Base-by-base conservation (phyloP, 176 grass and related monocot genomes). In the Triticum urartu region DNA sequence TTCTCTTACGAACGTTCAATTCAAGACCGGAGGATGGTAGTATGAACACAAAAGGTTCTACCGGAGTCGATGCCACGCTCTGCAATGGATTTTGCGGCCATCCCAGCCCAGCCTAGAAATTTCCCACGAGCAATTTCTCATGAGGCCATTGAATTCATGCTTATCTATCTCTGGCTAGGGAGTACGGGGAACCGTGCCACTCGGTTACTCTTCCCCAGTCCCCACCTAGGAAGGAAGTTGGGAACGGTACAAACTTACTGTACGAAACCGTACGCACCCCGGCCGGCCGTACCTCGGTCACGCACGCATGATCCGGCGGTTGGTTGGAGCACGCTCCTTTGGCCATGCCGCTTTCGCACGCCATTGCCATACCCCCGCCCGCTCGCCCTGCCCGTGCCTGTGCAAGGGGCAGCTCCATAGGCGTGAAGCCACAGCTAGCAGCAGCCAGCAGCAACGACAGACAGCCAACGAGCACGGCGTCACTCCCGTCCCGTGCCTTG, bases 281-380 rank as follows among this genome's bases (percentile, higher is more conserved):
- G 50, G 20, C 38, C 38, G 17, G 64, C 73, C 79, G 79, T 83
- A 83, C 84, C 15, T 3, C 0, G 38, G 11, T 30, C 66, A 5
- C 64, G 30, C 43, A 34, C 4, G 33, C 47, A 36, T 42, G 65
- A 64, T 61, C 4, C 15, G 42, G 82, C 50, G 4, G 88, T 85
- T 84, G 80, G 80, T 85, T 87, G 89, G 80, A 60, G 59, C 85
- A 91, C 40, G 89, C 81, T 2, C 85, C 65, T 58, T 33, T 64
- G 45, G 13, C 85, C 80, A 28, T 40, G 64, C 56, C 84, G 33
- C 80, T 34, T 59, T 20, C 7, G 40, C 73, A 79, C 73, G 73
- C 39, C 79, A 18, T 25, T 22, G 14, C 13, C 68, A 25, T 62
- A 21, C 75, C 25, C 5, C 12, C 9, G 8, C 40, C 11, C 67